phyloP scores from a whole-genome alignment of 768 basidiomycete genomes.

The Filobasidium wieringae region DNA sequence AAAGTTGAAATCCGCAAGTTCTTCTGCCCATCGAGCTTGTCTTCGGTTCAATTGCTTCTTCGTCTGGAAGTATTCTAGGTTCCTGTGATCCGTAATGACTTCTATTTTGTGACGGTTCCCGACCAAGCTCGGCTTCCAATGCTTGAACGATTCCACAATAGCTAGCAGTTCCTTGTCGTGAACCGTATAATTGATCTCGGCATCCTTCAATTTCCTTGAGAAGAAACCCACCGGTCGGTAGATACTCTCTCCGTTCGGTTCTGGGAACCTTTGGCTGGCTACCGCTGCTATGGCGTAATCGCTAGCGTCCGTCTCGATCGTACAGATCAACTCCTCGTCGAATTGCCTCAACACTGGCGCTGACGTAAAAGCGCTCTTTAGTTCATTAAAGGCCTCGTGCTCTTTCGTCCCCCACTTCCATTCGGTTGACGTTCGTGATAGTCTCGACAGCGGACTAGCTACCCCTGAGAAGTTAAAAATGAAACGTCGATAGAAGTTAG shows the following conservation, averaged over 20 bases:
- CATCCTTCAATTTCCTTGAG: conserved; percentile 16
- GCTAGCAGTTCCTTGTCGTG: conserved; percentile 48
- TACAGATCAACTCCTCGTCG: background rate
- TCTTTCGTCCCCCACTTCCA: background rate
- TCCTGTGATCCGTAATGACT: conserved; percentile 2
- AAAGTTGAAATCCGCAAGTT: conserved; percentile 15
- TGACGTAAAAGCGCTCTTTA: conserved; percentile 14
- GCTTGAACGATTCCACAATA: conserved; percentile 36
- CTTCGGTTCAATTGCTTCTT: conserved; percentile 41
- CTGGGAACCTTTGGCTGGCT: background rate
- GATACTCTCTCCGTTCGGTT: background rate
- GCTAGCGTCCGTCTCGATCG: conserved; percentile 9
- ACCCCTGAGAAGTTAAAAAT: conserved; percentile 20
- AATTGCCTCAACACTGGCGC: conserved; percentile 16
- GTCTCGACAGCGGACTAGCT: conserved; percentile 15
- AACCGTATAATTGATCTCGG: conserved; percentile 46
- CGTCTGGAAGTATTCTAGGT: background rate
- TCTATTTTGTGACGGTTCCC: background rate
- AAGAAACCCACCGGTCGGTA: conserved; percentile 14
- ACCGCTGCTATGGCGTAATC: conserved; percentile 10
- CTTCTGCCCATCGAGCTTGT: conserved; percentile 43
- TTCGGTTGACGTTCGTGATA: conserved; percentile 6
- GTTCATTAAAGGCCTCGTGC: background rate
- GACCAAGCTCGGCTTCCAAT: conserved; percentile 9
- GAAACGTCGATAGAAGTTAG: conserved; percentile 27